These are phyloP conservation scores for Osmanthus fragrans DNA, from an alignment of 257 asterid species.

Conservation along the genomic window DNA sequence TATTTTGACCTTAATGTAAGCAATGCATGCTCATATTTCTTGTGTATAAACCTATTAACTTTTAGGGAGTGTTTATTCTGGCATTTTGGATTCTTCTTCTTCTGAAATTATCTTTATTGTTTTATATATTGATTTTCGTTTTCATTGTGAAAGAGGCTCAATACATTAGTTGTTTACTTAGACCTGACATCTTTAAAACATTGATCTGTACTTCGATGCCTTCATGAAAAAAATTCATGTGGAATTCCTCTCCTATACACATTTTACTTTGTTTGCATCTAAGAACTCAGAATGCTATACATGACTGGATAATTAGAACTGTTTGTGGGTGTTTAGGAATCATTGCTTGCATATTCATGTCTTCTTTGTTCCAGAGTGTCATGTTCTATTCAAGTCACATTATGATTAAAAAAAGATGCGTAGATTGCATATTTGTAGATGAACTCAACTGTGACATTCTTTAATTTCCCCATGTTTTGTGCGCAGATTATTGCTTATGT, in stretches of 20 bases:
- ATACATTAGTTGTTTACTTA: conserved; percentile 6
- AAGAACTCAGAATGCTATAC: background rate
- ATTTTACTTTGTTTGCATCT: conserved; percentile 11
- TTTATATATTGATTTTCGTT: background rate
- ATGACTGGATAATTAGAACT: background rate
- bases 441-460: conserved; percentile 19
- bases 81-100: background rate
- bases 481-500: conserved; percentile 92
- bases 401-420: background rate
- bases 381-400: background rate
- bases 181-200: conserved; percentile 8
- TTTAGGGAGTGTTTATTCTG: background rate
- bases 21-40: conserved; percentile 5
- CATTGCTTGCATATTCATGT: background rate
- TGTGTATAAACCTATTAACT: conserved; percentile 1
- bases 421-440: background rate
- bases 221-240: background rate
- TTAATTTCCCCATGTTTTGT: conserved; percentile 26
- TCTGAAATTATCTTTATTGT: background rate
- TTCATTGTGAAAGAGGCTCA: conserved; percentile 10
- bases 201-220: background rate
- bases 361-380: background rate
- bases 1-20: background rate
- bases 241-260: conserved; percentile 2
- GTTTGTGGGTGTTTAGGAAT: background rate